Evolutionary conservation across 768 basidiomycete genomes (phyloP).

Genomic region (Amyloporia xantha): DNA sequence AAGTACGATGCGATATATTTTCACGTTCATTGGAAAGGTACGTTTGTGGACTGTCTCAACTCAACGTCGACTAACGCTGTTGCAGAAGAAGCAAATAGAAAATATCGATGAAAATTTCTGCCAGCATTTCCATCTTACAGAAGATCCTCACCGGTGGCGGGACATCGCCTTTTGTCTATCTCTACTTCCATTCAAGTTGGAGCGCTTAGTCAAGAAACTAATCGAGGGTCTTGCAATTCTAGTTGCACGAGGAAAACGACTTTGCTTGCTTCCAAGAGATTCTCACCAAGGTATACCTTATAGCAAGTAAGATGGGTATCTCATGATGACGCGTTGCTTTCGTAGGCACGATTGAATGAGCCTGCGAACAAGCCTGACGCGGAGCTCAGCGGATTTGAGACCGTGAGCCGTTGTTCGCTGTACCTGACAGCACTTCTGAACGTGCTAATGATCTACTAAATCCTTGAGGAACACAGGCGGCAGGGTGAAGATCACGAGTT

Average conservation of each 20-base stretch:
- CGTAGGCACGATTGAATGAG: constrained; percentile 82
- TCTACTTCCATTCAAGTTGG: constrained; percentile 92
- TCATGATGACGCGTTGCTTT: neutral
- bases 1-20: constrained; percentile 90
- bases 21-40: constrained; percentile 95
- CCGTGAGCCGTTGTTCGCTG: constrained; percentile 45
- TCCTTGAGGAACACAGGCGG: constrained; percentile 71
- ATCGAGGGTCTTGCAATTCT: constrained; percentile 85
- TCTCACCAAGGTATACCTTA: constrained; percentile 61
- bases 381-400: constrained; percentile 92
- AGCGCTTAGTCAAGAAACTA: constrained; percentile 92
- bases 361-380: constrained; percentile 87
- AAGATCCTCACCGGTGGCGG: constrained; percentile 91
- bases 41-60: constrained; percentile 12
- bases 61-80: neutral
- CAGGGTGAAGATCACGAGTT: constrained; percentile 93
- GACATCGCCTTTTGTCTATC: constrained; percentile 96
- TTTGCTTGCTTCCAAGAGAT: constrained; percentile 84
- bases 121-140: constrained; percentile 84
- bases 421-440: neutral
- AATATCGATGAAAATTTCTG: constrained; percentile 96
- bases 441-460: too few species aligned
- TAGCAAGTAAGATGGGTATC: neutral
- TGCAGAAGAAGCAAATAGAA: constrained; percentile 92
- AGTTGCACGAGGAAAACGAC: constrained; percentile 82